Conservation (phyloP, 2,329 filamentous ascomycete species). For the Colletotrichum spaethianum region DNA sequence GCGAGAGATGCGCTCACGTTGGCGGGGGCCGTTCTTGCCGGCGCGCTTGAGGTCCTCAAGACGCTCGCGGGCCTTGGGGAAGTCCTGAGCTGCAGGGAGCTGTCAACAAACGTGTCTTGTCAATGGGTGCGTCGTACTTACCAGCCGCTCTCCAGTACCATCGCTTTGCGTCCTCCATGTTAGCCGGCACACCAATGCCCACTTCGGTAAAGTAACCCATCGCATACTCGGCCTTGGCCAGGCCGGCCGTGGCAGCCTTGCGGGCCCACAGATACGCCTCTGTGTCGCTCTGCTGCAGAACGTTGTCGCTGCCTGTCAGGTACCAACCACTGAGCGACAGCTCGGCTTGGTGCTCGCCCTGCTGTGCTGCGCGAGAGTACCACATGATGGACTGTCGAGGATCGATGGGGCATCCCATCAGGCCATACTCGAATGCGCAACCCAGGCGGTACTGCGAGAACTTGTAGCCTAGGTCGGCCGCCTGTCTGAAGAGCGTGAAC, state of each 20-base stretch:
- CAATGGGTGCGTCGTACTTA: constrained; percentile 67
- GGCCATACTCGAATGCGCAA: constrained; percentile 89
- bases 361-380: constrained; percentile 92
- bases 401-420: constrained; percentile 86
- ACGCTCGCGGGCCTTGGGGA: constrained; percentile 91
- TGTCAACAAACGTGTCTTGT: constrained; percentile 47
- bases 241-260: constrained; percentile 88
- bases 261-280: constrained; percentile 98
- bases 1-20: constrained; percentile 83
- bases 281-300: constrained; percentile 91
- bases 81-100: constrained; percentile 82
- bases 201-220: constrained; percentile 99
- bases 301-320: constrained; percentile 88
- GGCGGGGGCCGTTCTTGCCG: constrained; percentile 75
- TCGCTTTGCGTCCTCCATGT: constrained; percentile 93
- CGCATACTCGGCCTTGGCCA: constrained; percentile 96
- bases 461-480: constrained; percentile 92
- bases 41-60: constrained; percentile 92
- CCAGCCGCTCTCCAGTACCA: constrained; percentile 99
- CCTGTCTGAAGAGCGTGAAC: constrained; percentile 84
- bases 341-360: constrained; percentile 95
- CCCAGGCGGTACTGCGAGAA: constrained; percentile 94
- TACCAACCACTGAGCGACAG: constrained; percentile 93
- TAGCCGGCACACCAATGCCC: constrained; percentile 88
- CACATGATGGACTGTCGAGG: constrained; percentile 89